A percentile compares a stretch with the other conserved stretches of the same genome.
Conservation (phyloP, 2,329 filamentous ascomycete genomes). For the Penicillium sp. region DNA sequence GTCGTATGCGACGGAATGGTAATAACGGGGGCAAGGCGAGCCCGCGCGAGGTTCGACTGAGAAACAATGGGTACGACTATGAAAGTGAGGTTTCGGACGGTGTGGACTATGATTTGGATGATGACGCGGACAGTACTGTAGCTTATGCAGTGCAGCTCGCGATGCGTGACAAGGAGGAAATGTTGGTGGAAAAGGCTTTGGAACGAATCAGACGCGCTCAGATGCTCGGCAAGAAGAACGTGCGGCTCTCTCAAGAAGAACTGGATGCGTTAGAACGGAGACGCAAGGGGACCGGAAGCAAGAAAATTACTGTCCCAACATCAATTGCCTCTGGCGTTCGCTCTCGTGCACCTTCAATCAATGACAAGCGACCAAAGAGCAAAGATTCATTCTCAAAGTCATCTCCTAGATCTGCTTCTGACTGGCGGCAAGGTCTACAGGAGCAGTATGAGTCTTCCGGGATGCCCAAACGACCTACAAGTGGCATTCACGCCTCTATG, state of each 20-base stretch:
- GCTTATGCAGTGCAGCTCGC: slow-evolving; percentile 51
- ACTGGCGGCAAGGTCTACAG: slow-evolving; percentile 33
- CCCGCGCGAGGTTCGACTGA: slow-evolving; percentile 33
- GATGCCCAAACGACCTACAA: background rate
- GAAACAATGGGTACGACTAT: slow-evolving; percentile 38
- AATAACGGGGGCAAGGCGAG: slow-evolving; percentile 23
- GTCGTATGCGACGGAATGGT: slow-evolving; percentile 31
- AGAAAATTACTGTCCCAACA: slow-evolving; percentile 4
- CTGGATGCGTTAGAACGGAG: slow-evolving; percentile 73
- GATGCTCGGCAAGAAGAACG: slow-evolving; percentile 69
- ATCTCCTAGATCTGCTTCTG: slow-evolving; percentile 15
- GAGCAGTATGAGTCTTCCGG: slow-evolving; percentile 6
- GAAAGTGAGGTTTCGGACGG: slow-evolving; percentile 43
- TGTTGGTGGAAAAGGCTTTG: slow-evolving; percentile 71
- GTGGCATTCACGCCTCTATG: slow-evolving; percentile 1
- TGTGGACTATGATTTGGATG: slow-evolving; percentile 50
- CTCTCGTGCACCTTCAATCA: background rate
- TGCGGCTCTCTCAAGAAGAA: slow-evolving; percentile 75
- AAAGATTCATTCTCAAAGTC: slow-evolving; percentile 17
- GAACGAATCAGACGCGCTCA: slow-evolving; percentile 76
- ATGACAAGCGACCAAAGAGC: slow-evolving; percentile 15
- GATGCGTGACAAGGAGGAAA: slow-evolving; percentile 66
- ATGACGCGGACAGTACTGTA: slow-evolving; percentile 46
- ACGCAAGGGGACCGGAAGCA: slow-evolving; percentile 31
- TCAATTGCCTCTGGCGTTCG: background rate